A percentile compares a stretch with the other conserved stretches of the same genome.
phyloP scores from a whole-genome alignment of 768 basidiomycete genomes.

The Cubamyces lactineus region DNA sequence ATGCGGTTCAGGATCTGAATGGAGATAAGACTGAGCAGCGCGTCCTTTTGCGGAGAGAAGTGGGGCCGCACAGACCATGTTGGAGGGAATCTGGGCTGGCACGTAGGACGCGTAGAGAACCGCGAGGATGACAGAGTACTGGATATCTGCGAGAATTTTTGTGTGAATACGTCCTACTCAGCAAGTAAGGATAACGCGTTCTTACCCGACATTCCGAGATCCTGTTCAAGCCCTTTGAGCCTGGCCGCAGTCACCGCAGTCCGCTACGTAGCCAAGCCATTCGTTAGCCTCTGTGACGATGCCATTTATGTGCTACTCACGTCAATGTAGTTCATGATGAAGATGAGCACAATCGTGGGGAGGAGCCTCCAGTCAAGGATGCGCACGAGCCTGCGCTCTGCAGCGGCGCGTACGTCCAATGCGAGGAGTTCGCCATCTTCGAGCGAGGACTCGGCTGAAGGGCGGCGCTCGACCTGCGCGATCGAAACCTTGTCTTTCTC shows the following conservation, averaged over 20 bases:
- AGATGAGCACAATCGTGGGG: constrained; percentile 60
- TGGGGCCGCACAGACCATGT: constrained; percentile 49
- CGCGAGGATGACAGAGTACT: constrained; percentile 56
- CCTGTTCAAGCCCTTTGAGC: constrained; percentile 44
- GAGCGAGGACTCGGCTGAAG: constrained; percentile 1
- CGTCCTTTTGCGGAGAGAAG: too few species aligned
- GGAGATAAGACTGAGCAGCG: not conserved
- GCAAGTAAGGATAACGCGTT: not conserved
- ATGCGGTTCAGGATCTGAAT: constrained; percentile 58
- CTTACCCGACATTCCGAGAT: constrained; percentile 41
- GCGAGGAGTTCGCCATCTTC: constrained; percentile 30
- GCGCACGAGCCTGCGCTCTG: constrained; percentile 49
- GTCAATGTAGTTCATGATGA: constrained; percentile 71
- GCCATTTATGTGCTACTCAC: constrained; percentile 36
- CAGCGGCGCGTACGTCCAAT: constrained; percentile 27
- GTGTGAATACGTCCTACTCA: not conserved
- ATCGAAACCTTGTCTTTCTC: constrained; percentile 19
- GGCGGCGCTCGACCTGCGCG: constrained; percentile 6
- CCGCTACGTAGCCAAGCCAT: constrained; percentile 32
- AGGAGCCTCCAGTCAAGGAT: constrained; percentile 60
- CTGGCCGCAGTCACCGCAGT: constrained; percentile 43
- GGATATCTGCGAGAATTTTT: constrained; percentile 42
- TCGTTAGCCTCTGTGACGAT: not conserved
- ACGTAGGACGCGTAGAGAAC: constrained; percentile 61
- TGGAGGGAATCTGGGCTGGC: constrained; percentile 68